Conservation (phyloP, 768 basidiomycete genomes). For the Pleurotus ostreatus region DNA sequence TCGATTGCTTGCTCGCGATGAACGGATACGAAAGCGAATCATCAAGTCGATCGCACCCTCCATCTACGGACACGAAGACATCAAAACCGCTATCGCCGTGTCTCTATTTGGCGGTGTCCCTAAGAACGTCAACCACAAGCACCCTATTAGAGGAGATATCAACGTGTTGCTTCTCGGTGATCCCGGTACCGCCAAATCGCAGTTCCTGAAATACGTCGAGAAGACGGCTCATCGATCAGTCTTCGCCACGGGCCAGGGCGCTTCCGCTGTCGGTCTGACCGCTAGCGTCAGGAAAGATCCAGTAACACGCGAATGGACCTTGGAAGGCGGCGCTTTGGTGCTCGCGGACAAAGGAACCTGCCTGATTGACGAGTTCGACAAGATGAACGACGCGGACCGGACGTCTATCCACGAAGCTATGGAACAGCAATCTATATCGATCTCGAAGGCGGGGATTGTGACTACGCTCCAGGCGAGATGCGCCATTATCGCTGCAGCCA, state of each 20-base stretch:
- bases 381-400: conserved; percentile 98
- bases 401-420: conserved; percentile 99
- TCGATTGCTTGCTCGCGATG: conserved; percentile 80
- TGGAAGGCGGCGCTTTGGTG: conserved; percentile 98
- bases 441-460: conserved; percentile 98
- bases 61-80: conserved; percentile 98
- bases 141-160: conserved; percentile 95
- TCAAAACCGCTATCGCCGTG: conserved; percentile 95
- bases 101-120: conserved; percentile 92
- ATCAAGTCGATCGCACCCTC: conserved; percentile 98
- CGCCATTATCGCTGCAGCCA: conserved; percentile 96
- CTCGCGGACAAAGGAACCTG: conserved; percentile 97
- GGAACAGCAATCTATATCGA: conserved; percentile 99
- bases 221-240: conserved; percentile 98
- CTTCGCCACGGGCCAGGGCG: conserved; percentile 97
- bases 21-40: conserved; percentile 94
- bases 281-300: conserved; percentile 99
- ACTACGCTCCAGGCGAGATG: conserved; percentile 98
- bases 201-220: conserved; percentile 98
- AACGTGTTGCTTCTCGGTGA: conserved; percentile 95
- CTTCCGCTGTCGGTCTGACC: conserved; percentile 96
- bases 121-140: conserved; percentile 96
- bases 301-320: conserved; percentile 95
- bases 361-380: conserved; percentile 98
- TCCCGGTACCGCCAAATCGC: conserved; percentile 98